A percentile compares a stretch with the other conserved stretches of the same genome.
These are phyloP conservation scores for Fomitopsis schrenkii DNA, from an alignment of 1,284 basidiomycete species.

Conservation along the genomic window DNA sequence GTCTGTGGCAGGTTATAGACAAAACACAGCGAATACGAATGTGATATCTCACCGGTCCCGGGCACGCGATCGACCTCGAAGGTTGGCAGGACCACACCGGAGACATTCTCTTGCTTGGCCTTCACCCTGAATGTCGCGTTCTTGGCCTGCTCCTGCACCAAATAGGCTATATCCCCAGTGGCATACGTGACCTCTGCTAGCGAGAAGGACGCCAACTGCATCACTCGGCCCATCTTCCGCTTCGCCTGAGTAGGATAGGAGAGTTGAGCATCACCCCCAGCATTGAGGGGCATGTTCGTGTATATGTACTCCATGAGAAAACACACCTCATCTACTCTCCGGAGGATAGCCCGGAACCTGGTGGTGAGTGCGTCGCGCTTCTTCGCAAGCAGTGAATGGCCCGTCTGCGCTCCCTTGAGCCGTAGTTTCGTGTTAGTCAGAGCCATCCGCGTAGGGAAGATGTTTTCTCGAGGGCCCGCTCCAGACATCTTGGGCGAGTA, in stretches of 20 bases:
- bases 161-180: slow-evolving; percentile 96
- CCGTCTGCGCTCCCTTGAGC: slow-evolving; percentile 95
- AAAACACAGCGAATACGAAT: not conserved
- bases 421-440: slow-evolving; percentile 92
- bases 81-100: slow-evolving; percentile 94
- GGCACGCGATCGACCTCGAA: slow-evolving; percentile 88
- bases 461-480: slow-evolving; percentile 82
- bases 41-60: slow-evolving; percentile 62
- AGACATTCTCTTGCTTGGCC: slow-evolving; percentile 97
- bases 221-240: slow-evolving; percentile 97
- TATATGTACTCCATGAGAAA: not conserved
- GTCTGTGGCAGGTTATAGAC: slow-evolving; percentile 46
- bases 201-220: slow-evolving; percentile 98
- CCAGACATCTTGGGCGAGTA: slow-evolving; percentile 66
- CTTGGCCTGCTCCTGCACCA: slow-evolving; percentile 89
- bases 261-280: not conserved
- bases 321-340: slow-evolving; percentile 90
- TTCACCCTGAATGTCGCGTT: slow-evolving; percentile 91
- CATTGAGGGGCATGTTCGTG: not conserved
- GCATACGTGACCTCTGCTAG: slow-evolving; percentile 98
- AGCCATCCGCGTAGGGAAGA: slow-evolving; percentile 94
- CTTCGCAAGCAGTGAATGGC: slow-evolving; percentile 95
- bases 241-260: slow-evolving; percentile 66
- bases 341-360: slow-evolving; percentile 85
- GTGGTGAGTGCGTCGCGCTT: slow-evolving; percentile 96